A percentile compares a stretch with the other conserved stretches of the same genome.
These are phyloP conservation scores for Colletotrichum eleusines DNA, from an alignment of 2,329 filamentous ascomycete species.

Conservation along the genomic window DNA sequence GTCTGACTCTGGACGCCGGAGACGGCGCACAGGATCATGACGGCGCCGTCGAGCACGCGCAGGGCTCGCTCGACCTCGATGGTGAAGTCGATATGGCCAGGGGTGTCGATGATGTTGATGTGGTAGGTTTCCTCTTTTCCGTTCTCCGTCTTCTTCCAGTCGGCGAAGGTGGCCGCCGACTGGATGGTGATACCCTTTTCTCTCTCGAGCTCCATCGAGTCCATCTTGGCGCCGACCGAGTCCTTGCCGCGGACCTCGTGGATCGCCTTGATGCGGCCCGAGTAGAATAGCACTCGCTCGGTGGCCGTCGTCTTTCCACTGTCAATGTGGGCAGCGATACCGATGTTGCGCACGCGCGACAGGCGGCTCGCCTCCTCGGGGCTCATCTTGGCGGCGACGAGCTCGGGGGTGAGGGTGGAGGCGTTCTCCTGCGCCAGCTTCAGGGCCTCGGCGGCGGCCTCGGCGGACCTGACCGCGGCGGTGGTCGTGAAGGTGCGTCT, in stretches of 20 bases:
- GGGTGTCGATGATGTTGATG: conserved; percentile 98
- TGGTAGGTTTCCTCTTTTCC: conserved; percentile 93
- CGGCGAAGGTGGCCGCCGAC: conserved; percentile 96
- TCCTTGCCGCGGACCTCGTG: conserved; percentile 97
- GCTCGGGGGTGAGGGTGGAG: conserved; percentile 65
- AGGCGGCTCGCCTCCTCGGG: conserved; percentile 83
- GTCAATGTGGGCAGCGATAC: conserved; percentile 98
- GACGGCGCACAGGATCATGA: conserved; percentile 98
- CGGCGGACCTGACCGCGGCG: conserved; percentile 44
- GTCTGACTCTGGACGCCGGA: conserved; percentile 98
- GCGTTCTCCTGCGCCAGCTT: conserved; percentile 67
- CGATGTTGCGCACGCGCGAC: conserved; percentile 91
- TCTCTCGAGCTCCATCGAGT: conserved; percentile 98
- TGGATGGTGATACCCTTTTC: conserved; percentile 99
- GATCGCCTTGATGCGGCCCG: conserved; percentile 94
- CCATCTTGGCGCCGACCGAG: conserved; percentile 98
- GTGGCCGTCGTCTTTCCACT: conserved; percentile 98
- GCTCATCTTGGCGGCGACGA: conserved; percentile 82
- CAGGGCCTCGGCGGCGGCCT: conserved; percentile 59
- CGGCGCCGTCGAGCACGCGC: conserved; percentile 93
- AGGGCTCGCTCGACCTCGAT: conserved; percentile 98
- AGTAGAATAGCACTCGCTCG: conserved; percentile 98
- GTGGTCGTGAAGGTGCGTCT: conserved; percentile 53
- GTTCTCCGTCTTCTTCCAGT: conserved; percentile 91
- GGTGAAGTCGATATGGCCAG: conserved; percentile 98